These are phyloP conservation scores for Fusarium mundagurra DNA, from an alignment of 2,329 filamentous ascomycete species.

Conservation along the genomic window DNA sequence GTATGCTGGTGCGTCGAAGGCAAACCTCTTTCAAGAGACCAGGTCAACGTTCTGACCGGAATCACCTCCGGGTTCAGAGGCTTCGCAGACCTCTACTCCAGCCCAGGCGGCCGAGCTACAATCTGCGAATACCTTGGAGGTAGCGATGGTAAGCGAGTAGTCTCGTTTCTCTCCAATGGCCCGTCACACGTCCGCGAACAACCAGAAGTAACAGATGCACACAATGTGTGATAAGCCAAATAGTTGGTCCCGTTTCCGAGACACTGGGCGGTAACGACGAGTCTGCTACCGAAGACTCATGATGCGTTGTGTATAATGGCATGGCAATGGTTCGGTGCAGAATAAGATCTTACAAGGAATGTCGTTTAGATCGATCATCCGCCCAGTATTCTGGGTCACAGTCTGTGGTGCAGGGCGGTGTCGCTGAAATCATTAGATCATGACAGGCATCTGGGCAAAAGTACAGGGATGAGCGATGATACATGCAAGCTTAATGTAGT, in stretches of 20 bases:
- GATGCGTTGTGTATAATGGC: not conserved
- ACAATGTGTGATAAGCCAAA: not conserved
- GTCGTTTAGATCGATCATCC: conserved; percentile 17
- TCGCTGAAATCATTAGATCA: not conserved
- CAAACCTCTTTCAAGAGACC: conserved; percentile 37
- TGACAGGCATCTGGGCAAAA: not conserved
- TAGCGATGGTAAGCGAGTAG: conserved; percentile 42
- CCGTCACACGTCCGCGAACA: conserved; percentile 10
- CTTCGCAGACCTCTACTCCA: conserved; percentile 37
- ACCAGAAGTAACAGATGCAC: not conserved
- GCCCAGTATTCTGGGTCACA: conserved; percentile 15
- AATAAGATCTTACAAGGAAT: not conserved
- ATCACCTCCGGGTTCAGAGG: conserved; percentile 41
- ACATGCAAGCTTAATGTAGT: conserved; percentile 24
- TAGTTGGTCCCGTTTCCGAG: not conserved
- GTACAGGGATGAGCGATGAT: conserved; percentile 1
- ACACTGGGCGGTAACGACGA: conserved; percentile 7
- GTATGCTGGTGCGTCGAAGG: conserved; percentile 43
- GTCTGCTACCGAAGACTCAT: not conserved
- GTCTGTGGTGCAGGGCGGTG: not conserved
- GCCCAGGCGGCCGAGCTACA: conserved; percentile 23
- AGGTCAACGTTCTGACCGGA: conserved; percentile 44
- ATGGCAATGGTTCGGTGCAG: conserved; percentile 3
- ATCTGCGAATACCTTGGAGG: conserved; percentile 46
- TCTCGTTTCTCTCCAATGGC: conserved; percentile 44